A percentile compares a stretch with the other conserved stretches of the same genome.
These are phyloP conservation scores for Spatholobus suberectus DNA, from an alignment of 306 rosid genomes.

Conservation along the genomic window DNA sequence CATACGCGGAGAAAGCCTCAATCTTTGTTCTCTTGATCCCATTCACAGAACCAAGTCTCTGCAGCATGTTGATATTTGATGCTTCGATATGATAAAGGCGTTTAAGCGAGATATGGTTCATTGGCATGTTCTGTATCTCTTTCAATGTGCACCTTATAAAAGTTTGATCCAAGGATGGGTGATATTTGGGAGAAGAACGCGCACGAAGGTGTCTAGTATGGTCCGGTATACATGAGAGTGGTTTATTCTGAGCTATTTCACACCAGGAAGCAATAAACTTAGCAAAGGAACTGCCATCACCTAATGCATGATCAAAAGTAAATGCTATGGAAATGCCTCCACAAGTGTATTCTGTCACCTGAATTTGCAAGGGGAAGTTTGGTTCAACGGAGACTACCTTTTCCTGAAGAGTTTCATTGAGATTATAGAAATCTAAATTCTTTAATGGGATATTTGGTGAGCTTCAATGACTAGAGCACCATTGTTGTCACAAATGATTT, in stretches of 20 bases:
- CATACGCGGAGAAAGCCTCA: slow-evolving; percentile 84
- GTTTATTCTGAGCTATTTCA: slow-evolving; percentile 61
- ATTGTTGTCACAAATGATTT: slow-evolving; percentile 69
- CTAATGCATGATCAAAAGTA: slow-evolving; percentile 90
- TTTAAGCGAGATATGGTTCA: slow-evolving; percentile 50
- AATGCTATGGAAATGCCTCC: slow-evolving; percentile 78
- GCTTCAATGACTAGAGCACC: slow-evolving; percentile 77
- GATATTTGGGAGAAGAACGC: slow-evolving; percentile 68
- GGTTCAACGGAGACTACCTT: slow-evolving; percentile 63
- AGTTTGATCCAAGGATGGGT: slow-evolving; percentile 67
- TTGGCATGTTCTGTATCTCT: slow-evolving; percentile 74
- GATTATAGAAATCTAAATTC: slow-evolving; percentile 62
- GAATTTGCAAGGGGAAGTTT: slow-evolving; percentile 65
- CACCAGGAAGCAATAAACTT: slow-evolving; percentile 76
- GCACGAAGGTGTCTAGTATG: slow-evolving; percentile 64
- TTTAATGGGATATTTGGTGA: slow-evolving; percentile 50
- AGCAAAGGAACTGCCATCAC: slow-evolving; percentile 85
- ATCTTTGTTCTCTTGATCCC: slow-evolving; percentile 71
- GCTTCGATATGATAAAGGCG: slow-evolving; percentile 67
- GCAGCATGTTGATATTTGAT: slow-evolving; percentile 65
- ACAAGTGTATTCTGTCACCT: slow-evolving; percentile 70
- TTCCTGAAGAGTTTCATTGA: slow-evolving; percentile 56
- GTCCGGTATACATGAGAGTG: slow-evolving; percentile 60
- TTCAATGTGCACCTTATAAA: slow-evolving; percentile 74
- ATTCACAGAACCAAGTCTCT: slow-evolving; percentile 56